Base-by-base conservation (phyloP, 1,139 yeast genomes). In the Saccharomyces uvarum region DNA sequence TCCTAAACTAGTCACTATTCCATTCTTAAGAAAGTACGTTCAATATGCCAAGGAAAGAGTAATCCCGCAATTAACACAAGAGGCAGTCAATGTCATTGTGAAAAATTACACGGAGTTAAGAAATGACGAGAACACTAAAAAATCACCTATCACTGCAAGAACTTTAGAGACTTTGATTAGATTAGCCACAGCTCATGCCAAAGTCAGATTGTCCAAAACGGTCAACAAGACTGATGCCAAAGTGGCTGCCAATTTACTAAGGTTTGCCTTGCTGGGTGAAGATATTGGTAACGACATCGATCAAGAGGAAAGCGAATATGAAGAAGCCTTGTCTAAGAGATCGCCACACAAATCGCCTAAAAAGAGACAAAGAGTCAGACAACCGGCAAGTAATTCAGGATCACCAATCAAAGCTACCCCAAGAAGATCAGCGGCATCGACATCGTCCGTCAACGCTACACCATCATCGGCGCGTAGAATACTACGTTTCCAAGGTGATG, bases 111-210 rank as follows among this genome's bases (percentile, higher is more conserved):
- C 96, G 1, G 82, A 84, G 11, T 77, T 93, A 61, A 81, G 99
- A 74, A 90, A 90, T 67, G 96, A 91, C 63, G 86, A 82, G 50
- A 79, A 77, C 59, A 80, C 93, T 57, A 83, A 88, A 63, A 90
- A 97, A 2, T 87, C 96, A 0, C 99, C 99, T 44, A 89, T 95
- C 61, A 93, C 99, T 2, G 97, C 99, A 24, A 88, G 99, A 83
- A 95, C 99, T 2, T 77, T 93, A 63, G 99, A 93, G 74, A 93
- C 99, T 0, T 77, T 93, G 63, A 93, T 93, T 70, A 96, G 99
- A 77, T 77, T 93, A 58, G 80, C 98, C 0, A 88, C 98, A 1
- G 99, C 99, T 0, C 99, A 93, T 71, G 99, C 99, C 24, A 93
- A 93, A 69, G 89, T 93, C 13, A 78, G 99, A 64, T 76, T 93